Conservation (phyloP, 2,329 filamentous ascomycete species). For the Tolypocladium tropicale region DNA sequence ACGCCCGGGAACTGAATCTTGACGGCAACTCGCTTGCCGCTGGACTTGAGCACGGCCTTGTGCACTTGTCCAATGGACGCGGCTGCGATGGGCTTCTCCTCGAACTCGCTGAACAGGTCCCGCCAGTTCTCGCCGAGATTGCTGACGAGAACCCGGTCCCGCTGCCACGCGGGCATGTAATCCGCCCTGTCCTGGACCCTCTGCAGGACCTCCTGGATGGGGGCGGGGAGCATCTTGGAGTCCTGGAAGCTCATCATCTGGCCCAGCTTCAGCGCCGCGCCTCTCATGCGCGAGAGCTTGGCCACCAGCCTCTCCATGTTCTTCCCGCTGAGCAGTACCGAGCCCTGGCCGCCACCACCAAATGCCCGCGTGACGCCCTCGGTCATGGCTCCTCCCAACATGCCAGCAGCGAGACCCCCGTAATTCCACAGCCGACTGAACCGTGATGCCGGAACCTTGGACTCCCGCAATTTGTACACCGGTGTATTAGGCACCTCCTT, state of each 20-base stretch:
- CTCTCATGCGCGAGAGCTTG: conserved; percentile 91
- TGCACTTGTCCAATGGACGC: conserved; percentile 97
- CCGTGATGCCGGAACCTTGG: conserved; percentile 78
- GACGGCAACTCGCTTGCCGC: conserved; percentile 70
- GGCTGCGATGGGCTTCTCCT: conserved; percentile 86
- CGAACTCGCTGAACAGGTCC: conserved; percentile 71
- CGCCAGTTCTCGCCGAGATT: conserved; percentile 83
- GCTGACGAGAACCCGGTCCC: conserved; percentile 67
- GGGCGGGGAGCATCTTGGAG: conserved; percentile 80
- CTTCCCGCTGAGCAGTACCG: conserved; percentile 73
- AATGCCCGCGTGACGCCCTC: conserved; percentile 76
- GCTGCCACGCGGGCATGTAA: conserved; percentile 94
- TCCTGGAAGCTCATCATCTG: conserved; percentile 99
- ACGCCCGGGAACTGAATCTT: conserved; percentile 98
- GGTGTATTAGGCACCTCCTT: conserved; percentile 10
- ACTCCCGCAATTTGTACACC: conserved; percentile 69
- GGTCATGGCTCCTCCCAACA: conserved; percentile 85
- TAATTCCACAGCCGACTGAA: conserved; percentile 92
- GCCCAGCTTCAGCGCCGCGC: conserved; percentile 90
- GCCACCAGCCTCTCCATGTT: conserved; percentile 92
- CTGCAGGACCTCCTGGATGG: conserved; percentile 82
- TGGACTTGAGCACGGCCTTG: conserved; percentile 67
- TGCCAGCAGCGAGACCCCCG: conserved; percentile 81
- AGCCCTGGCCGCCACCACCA: conserved; percentile 57
- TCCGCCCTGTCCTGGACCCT: conserved; percentile 93